Conservation (phyloP, 1,139 yeast species). For the Kodamaea fungicola region DNA sequence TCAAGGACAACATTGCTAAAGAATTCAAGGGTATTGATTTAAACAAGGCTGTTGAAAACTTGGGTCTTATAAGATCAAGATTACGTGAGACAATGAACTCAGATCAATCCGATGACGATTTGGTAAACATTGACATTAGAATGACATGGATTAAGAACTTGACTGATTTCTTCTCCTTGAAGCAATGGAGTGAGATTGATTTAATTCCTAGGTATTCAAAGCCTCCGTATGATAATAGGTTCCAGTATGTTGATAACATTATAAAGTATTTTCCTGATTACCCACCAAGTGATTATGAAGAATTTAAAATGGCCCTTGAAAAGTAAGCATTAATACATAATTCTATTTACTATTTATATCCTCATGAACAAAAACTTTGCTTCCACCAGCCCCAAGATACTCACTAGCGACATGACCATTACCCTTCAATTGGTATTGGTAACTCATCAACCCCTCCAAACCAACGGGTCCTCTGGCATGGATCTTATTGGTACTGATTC, state of each 20-base stretch:
- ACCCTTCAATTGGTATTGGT: slow-evolving; percentile 90
- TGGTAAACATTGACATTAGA: slow-evolving; percentile 52
- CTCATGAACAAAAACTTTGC: slow-evolving; percentile 72
- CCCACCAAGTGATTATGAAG: slow-evolving; percentile 38
- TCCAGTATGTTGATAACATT: slow-evolving; percentile 24
- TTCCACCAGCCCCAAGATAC: slow-evolving; percentile 91
- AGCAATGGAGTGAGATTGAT: slow-evolving; percentile 55
- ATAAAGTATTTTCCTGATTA: slow-evolving; percentile 35
- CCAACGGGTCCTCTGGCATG: slow-evolving; percentile 99
- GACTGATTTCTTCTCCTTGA: slow-evolving; percentile 58
- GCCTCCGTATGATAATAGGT: slow-evolving; percentile 14
- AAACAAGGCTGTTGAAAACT: slow-evolving; percentile 59
- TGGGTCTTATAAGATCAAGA: slow-evolving; percentile 54
- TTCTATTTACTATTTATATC: slow-evolving; percentile 29
- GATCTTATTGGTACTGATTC: slow-evolving; percentile 92
- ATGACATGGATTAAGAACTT: slow-evolving; percentile 71
- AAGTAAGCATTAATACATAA: not conserved
- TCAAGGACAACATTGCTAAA: slow-evolving; percentile 56
- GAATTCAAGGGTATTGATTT: slow-evolving; percentile 42
- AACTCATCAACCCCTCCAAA: slow-evolving; percentile 90
- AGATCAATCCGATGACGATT: slow-evolving; percentile 34
- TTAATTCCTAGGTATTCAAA: slow-evolving; percentile 12
- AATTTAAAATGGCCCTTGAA: slow-evolving; percentile 20
- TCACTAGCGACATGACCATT: slow-evolving; percentile 90
- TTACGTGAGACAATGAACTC: slow-evolving; percentile 43